Conservation (phyloP, 306 rosid species). For the Acmispon strigosus region DNA sequence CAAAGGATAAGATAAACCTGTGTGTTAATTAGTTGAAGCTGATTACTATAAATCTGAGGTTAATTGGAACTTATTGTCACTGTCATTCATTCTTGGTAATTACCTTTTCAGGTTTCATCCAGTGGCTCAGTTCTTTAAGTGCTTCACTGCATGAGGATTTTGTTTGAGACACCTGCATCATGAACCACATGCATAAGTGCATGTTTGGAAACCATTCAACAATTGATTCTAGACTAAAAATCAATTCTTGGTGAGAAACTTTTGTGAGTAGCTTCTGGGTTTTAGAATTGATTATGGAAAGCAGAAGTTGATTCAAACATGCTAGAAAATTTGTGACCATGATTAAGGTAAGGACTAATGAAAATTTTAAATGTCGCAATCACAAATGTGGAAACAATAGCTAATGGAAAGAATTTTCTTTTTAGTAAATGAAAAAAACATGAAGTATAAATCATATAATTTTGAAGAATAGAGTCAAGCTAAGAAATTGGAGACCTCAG, state of each 20-base stretch:
- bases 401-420: neutral
- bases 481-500: slow-evolving; percentile 43
- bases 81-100: neutral
- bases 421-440: neutral
- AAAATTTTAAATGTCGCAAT: neutral
- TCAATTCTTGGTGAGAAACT: no score
- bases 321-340: neutral
- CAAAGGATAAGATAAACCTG: neutral
- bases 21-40: neutral
- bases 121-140: slow-evolving; percentile 32
- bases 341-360: neutral
- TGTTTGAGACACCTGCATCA: slow-evolving; percentile 37
- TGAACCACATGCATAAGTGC: neutral
- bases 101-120: slow-evolving; percentile 61
- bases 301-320: no score
- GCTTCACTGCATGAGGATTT: slow-evolving; percentile 50
- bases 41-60: neutral
- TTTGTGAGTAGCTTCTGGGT: no score
- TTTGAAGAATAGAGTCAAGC: neutral
- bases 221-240: no score
- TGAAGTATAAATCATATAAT: neutral
- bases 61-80: neutral
- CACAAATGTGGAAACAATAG: neutral
- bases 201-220: no score
- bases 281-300: no score